phyloP scores from a whole-genome alignment of 2,329 filamentous ascomycete genomes.

The Arthrocladium fulminans region DNA sequence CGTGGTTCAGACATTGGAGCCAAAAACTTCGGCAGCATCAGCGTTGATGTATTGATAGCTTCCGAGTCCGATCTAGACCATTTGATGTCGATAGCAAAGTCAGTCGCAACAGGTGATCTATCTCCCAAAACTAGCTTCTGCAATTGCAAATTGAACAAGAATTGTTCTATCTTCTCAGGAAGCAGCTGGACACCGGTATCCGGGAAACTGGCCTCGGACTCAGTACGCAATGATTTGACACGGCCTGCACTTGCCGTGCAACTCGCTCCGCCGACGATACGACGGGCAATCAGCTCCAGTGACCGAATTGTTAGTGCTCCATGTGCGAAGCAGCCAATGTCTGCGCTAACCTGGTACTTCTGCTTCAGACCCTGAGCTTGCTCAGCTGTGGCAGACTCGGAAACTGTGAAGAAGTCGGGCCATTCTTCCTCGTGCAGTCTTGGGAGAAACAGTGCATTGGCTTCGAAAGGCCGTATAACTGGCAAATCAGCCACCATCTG shows the following conservation, averaged over 20 bases:
- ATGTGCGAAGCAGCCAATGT: slow-evolving; percentile 64
- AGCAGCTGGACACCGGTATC: slow-evolving; percentile 34
- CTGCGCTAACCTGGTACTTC: slow-evolving; percentile 68
- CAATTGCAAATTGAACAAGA: slow-evolving; percentile 62
- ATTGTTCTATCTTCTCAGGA: slow-evolving; percentile 62
- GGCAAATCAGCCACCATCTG: slow-evolving; percentile 58
- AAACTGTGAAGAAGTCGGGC: slow-evolving; percentile 66
- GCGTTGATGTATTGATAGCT: slow-evolving; percentile 53
- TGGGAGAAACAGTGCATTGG: slow-evolving; percentile 79
- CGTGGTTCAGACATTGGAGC: slow-evolving; percentile 79
- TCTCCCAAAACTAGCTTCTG: slow-evolving; percentile 77
- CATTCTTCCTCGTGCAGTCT: slow-evolving; percentile 68
- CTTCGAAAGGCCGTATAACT: slow-evolving; percentile 78
- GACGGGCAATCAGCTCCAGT: slow-evolving; percentile 54
- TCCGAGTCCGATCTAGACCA: slow-evolving; percentile 56
- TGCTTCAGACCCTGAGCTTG: slow-evolving; percentile 60
- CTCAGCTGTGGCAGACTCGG: slow-evolving; percentile 9
- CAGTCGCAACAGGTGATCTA: slow-evolving; percentile 62
- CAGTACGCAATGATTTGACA: background rate
- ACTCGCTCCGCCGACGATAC: slow-evolving; percentile 53
- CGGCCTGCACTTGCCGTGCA: slow-evolving; percentile 37
- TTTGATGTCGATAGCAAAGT: slow-evolving; percentile 63
- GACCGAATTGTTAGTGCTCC: slow-evolving; percentile 55
- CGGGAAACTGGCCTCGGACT: background rate
- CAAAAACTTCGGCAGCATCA: slow-evolving; percentile 70